Base-by-base conservation (phyloP, 176 grass and related monocot species). In the Avena sativa region DNA sequence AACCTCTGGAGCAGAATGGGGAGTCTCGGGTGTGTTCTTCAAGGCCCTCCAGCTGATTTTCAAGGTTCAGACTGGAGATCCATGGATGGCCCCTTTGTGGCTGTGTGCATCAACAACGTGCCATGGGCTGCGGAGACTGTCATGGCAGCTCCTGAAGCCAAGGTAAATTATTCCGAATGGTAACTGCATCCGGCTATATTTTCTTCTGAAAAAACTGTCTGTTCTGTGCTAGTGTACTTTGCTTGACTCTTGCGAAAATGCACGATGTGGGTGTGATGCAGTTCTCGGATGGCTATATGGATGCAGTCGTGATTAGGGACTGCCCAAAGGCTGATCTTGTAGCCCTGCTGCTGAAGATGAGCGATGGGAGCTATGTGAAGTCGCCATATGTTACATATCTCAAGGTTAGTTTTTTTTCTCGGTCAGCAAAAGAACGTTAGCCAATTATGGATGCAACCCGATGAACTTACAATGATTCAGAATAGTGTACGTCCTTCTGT, bases 251-350 rank as follows among this genome's bases (percentile, higher is more conserved):
- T 3, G 46, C 9, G 53, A 82, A 82, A 9, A 2, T 65, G n/a
- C 76, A 34, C 58, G 12, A 34, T 83, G 17, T 66, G 23, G n/a
- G 12, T 19, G 3, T 65, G 46, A 57, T 85, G 57, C 91, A 98
- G 96, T 98, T 98, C 81, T 92, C 93, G 38, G 96, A 98, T 91
- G 93, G 96, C 83, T 98, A 81, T 40, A 79, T 94, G 87, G 96
- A 95, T 38, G 92, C 89, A 11, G 51, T 86, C 62, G 87, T 98
- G 76, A 70, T 95, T 5, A 90, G 69, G 58, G 90, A 94, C 9
- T 95, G 96, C 82, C 86, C 93, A 48, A 95, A 89, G 52, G 74
- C 50, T 5, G 91, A 70, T 83, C 86, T 98, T 72, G 71, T 98
- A 56, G 81, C 84, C 52, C 75, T 95, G 17, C 46, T 98, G 69